Percentiles rank a stretch among this genome's conserved stretches.
Conservation (phyloP, 371 early-diverging fungal genomes). For the Syncephalis plumigaleata region DNA sequence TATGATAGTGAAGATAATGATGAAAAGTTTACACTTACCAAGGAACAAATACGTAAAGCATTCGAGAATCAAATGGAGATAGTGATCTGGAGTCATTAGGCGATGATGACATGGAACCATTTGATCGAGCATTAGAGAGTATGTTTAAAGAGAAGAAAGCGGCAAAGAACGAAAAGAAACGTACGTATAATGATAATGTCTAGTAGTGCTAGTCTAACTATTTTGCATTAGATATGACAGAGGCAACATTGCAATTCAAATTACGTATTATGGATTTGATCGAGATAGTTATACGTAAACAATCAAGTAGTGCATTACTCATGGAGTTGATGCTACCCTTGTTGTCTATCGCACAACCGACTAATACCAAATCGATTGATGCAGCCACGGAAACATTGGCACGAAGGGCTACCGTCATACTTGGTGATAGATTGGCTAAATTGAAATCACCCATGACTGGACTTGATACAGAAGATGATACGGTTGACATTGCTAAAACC, state of each 20-base stretch:
- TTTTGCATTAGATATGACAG: constrained; percentile 26
- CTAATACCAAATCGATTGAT: constrained; percentile 15
- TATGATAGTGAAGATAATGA: constrained; percentile 11
- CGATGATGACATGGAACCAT: constrained; percentile 84
- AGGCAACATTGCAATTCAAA: constrained; percentile 70
- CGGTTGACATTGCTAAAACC: too few species aligned
- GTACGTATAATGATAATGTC: too few species aligned
- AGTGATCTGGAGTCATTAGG: constrained; percentile 52
- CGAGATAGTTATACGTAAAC: constrained; percentile 51
- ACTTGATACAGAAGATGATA: too few species aligned
- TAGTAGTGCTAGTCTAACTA: too few species aligned
- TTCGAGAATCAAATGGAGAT: constrained; percentile 20
- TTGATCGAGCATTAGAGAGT: constrained; percentile 79
- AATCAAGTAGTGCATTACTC: constrained; percentile 49
- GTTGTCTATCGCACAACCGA: constrained; percentile 32
- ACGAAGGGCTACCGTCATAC: too few species aligned
- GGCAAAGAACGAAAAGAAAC: constrained; percentile 35
- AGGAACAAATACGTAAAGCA: constrained; percentile 17
- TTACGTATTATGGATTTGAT: constrained; percentile 70
- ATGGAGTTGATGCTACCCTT: constrained; percentile 49
- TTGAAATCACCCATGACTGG: too few species aligned
- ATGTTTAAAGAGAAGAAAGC: constrained; percentile 72
- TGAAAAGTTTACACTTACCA: constrained; percentile 12
- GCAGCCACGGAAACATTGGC: too few species aligned
- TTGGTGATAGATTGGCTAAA: too few species aligned